These are phyloP conservation scores for Aurantiochytrium sp. DNA, from an alignment of 108 stramenopile genomes.

Conservation along the genomic window DNA sequence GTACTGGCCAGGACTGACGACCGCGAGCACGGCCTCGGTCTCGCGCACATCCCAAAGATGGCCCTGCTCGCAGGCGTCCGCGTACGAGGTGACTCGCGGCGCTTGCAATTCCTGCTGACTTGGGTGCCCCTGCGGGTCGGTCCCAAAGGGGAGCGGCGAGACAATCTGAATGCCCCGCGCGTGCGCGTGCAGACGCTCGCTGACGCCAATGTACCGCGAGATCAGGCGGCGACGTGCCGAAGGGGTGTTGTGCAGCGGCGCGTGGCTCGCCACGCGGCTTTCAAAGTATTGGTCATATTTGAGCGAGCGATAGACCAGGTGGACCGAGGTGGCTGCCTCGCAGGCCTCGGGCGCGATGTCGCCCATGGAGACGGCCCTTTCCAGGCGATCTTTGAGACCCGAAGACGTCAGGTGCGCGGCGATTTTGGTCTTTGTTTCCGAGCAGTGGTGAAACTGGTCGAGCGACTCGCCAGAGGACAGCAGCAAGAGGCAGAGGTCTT, in stretches of 20 bases:
- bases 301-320: slow-evolving; percentile 15
- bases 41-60: slow-evolving; percentile 6
- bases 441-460: slow-evolving; percentile 17
- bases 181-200: not conserved
- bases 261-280: not conserved
- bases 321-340: not conserved
- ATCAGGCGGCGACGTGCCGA: not conserved
- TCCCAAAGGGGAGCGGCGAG: not conserved
- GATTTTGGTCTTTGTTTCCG: not conserved
- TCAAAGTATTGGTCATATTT: not conserved
- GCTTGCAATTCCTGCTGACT: not conserved
- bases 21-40: not conserved
- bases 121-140: not conserved
- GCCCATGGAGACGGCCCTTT: not conserved
- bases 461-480: slow-evolving; percentile 2
- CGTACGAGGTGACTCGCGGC: not conserved
- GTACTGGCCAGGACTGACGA: not conserved
- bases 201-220: not conserved
- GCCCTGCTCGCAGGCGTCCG: not conserved
- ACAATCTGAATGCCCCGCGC: not conserved
- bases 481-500: not conserved
- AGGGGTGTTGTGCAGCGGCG: not conserved
- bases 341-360: not conserved
- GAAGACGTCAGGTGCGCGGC: not conserved
- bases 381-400: not conserved